phyloP scores from a whole-genome alignment of 2,329 filamentous ascomycete genomes.

The Fusarium sp. region DNA sequence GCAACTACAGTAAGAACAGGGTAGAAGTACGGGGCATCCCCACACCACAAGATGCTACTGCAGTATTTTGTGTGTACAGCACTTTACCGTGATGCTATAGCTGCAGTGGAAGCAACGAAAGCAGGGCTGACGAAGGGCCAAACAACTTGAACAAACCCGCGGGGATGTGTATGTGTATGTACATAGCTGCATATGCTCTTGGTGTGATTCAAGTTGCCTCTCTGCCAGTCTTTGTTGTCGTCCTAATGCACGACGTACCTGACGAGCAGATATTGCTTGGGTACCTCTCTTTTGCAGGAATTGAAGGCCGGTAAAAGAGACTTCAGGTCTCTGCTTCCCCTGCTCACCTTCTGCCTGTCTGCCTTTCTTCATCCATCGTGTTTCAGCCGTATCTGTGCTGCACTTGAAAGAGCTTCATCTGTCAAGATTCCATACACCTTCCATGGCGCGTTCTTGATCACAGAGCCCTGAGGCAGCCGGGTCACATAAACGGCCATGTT shows the following conservation, averaged over 20 bases:
- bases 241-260: constrained; percentile 28
- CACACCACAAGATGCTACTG: constrained; percentile 46
- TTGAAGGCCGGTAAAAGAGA: not conserved
- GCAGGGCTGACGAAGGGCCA: constrained; percentile 41
- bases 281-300: constrained; percentile 6
- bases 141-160: constrained; percentile 36
- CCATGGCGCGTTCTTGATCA: constrained; percentile 29
- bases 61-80: constrained; percentile 39
- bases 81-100: constrained; percentile 39
- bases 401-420: constrained; percentile 17
- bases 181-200: constrained; percentile 34
- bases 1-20: constrained; percentile 37
- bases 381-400: not conserved
- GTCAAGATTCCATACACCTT: constrained; percentile 38
- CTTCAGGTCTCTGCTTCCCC: not conserved
- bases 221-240: constrained; percentile 30
- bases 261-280: constrained; percentile 24
- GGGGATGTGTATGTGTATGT: constrained; percentile 33
- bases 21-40: constrained; percentile 42
- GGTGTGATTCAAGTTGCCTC: constrained; percentile 32
- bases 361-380: not conserved
- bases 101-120: constrained; percentile 33
- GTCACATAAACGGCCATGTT: constrained; percentile 47
- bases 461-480: constrained; percentile 33
- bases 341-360: not conserved